A percentile compares a stretch with the other conserved stretches of the same genome.
phyloP scores from a whole-genome alignment of 768 basidiomycete species.

The Infundibulicybe gibba region DNA sequence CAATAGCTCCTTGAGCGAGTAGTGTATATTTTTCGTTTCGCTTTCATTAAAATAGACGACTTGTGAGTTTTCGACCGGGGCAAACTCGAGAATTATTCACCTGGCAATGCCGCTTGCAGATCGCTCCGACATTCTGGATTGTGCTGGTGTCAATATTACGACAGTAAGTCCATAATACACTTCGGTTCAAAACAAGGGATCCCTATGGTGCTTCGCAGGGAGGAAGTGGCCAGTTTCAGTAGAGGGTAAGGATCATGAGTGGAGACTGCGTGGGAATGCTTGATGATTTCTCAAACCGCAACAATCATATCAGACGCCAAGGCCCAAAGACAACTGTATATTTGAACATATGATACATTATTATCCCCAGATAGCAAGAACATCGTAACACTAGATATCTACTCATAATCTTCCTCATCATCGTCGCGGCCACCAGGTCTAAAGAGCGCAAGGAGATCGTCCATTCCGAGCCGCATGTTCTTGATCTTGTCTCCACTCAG shows the following conservation, averaged over 20 bases:
- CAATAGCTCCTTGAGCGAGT: constrained; percentile 71
- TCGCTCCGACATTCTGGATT: constrained; percentile 37
- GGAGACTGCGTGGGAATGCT: neutral
- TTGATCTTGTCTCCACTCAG: constrained; percentile 87
- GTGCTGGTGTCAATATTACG: constrained; percentile 16
- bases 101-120: constrained; percentile 36
- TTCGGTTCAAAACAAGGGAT: constrained; percentile 9
- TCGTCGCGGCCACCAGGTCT: constrained; percentile 53
- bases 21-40: constrained; percentile 75
- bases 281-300: neutral
- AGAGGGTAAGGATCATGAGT: neutral
- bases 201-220: neutral
- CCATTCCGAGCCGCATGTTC: constrained; percentile 77
- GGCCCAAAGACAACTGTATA: neutral
- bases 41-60: constrained; percentile 43
- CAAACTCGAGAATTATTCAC: constrained; percentile 24
- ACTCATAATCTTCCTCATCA: constrained; percentile 43
- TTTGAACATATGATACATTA: neutral
- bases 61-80: constrained; percentile 8
- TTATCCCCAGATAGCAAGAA: neutral
- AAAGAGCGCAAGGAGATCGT: constrained; percentile 84
- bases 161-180: constrained; percentile 24
- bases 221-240: neutral
- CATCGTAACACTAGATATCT: constrained; percentile 1
- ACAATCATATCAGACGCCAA: no score